Percentiles rank a stretch among this genome's conserved stretches.
Evolutionary conservation across 2,329 filamentous ascomycete species (phyloP).

Genomic region (Fusarium penzigii): DNA sequence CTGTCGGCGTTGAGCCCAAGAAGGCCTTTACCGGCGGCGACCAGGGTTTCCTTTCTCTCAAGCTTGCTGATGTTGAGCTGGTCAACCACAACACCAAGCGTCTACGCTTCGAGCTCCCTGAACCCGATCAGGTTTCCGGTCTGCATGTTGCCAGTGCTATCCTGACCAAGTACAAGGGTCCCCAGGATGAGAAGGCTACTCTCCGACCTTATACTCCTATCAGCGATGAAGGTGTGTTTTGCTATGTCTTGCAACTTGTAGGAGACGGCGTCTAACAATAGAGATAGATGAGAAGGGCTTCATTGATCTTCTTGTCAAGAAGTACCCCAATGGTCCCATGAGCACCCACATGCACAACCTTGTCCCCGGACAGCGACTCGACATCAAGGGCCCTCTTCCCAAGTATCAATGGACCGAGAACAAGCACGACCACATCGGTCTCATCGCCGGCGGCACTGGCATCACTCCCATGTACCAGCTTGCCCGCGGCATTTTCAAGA

Average conservation of each 20-base stretch:
- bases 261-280: not conserved
- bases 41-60: conserved; percentile 83
- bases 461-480: conserved; percentile 99
- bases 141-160: conserved; percentile 81
- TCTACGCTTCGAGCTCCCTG: conserved; percentile 83
- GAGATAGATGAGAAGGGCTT: conserved; percentile 70
- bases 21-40: conserved; percentile 75
- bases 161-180: conserved; percentile 87
- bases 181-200: conserved; percentile 80
- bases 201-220: conserved; percentile 92
- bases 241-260: conserved; percentile 7
- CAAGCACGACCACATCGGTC: conserved; percentile 87
- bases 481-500: conserved; percentile 86
- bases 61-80: conserved; percentile 74
- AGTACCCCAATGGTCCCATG: conserved; percentile 90
- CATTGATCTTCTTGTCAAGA: conserved; percentile 89
- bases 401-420: conserved; percentile 90
- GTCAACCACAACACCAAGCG: conserved; percentile 96
- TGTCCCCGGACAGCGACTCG: conserved; percentile 76
- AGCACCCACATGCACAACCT: conserved; percentile 84
- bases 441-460: conserved; percentile 92
- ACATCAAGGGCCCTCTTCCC: conserved; percentile 92
- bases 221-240: conserved; percentile 72
- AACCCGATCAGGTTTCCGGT: conserved; percentile 81
- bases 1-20: conserved; percentile 55